Evolutionary conservation across 2,329 filamentous ascomycete genomes (phyloP), one percentile per base, ranked within the genome.

Genomic region (Dothistroma septosporum): DNA sequence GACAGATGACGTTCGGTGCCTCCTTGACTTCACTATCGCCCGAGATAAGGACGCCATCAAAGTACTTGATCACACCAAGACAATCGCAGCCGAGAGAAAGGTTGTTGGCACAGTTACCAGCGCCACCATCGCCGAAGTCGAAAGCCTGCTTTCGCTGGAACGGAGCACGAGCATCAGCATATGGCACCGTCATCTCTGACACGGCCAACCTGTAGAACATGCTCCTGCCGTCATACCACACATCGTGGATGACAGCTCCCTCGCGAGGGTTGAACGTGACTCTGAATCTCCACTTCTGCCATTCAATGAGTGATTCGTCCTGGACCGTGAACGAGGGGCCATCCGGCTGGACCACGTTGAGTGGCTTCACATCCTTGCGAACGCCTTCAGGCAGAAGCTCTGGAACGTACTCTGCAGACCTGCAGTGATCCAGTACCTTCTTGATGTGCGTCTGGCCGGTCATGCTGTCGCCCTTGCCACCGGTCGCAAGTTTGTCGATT

Each of bases 81-180:
- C 87, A 87, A 68, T 90, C 87, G 61, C 87, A 89, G 16, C 87
- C 87, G 2, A 89, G 78, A 16, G 80, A 78, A 1, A 90, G 78
- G 64, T 89, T 88, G 69, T 91, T 91, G 16, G 86, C 85, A 53
- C 81, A 84, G 53, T 84, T 81, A 1, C 88, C 88, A 24, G 85
- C 83, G 5, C 87, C 87, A 10, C 82, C 85, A 61, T 90, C 87
- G 8, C 88, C 88, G 61, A 90, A 83, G 66, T 90, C 87, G 67
- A 91, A 90, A 0, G 87, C 87, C 57, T 87, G 84, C 71, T 91
- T 90, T 47, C 87, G 81, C 56, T 87, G 85, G 70, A 84, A 89
- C 0, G 87, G 87, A 0, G 80, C 76, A 1, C 87, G 81, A 0
- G 85, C 85, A 66, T 90, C 87, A 2, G 79, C 86, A 65, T 90